Evolutionary conservation across 352 stramenopile species (phyloP).

Genomic region (Phytopythium kandeliae): DNA sequence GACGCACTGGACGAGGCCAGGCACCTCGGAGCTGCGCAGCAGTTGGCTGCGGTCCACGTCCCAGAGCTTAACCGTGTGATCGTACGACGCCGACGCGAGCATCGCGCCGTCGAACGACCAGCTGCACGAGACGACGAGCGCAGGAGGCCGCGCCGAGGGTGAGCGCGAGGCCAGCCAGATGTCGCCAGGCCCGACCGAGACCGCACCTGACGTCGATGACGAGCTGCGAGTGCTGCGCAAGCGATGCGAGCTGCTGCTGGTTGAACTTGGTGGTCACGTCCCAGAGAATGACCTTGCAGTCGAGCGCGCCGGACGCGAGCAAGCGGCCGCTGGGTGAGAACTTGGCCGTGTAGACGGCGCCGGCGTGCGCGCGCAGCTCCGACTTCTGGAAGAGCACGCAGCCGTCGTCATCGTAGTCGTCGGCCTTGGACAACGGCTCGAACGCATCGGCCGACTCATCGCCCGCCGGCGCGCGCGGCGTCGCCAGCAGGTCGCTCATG

Average conservation of each 20-base stretch:
- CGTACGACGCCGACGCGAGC: conserved; percentile 78
- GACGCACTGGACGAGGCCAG: conserved; percentile 81
- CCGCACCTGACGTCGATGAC: conserved; percentile 72
- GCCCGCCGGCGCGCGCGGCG: conserved; percentile 23
- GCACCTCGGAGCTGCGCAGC: conserved; percentile 53
- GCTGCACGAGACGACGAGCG: conserved; percentile 3
- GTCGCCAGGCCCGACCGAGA: background rate
- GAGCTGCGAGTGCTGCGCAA: conserved; percentile 72
- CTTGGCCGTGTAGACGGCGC: conserved; percentile 84
- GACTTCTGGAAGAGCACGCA: conserved; percentile 81
- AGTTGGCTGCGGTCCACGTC: conserved; percentile 78
- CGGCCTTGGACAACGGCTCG: conserved; percentile 40
- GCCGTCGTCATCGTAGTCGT: conserved; percentile 54
- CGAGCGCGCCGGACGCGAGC: conserved; percentile 71
- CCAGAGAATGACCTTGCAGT: conserved; percentile 81
- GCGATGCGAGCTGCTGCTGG: conserved; percentile 73
- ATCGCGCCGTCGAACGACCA: conserved; percentile 74
- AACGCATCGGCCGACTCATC: conserved; percentile 28
- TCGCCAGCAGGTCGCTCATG: conserved; percentile 57
- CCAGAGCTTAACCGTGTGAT: conserved; percentile 87
- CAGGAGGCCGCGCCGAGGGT: background rate
- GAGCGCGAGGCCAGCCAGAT: background rate
- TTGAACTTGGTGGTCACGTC: conserved; percentile 88
- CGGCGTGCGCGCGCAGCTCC: conserved; percentile 64
- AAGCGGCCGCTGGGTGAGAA: conserved; percentile 81